These are phyloP conservation scores for Zizania latifolia DNA, from an alignment of 176 grass and related monocot species.

Conservation along the genomic window DNA sequence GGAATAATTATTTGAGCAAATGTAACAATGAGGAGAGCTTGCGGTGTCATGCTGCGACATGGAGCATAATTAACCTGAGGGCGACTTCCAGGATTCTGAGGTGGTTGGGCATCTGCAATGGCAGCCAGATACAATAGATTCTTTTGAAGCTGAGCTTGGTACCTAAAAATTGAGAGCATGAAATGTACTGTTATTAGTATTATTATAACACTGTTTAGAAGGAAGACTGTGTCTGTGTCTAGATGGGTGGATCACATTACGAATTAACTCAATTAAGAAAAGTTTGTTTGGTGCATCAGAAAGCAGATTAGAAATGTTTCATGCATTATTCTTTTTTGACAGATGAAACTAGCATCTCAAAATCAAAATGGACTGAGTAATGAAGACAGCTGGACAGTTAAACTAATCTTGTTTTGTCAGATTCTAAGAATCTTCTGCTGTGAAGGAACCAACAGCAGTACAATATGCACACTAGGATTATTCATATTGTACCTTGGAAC, in stretches of 20 bases:
- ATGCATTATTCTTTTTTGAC: not conserved
- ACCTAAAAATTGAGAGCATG: slow-evolving; percentile 47
- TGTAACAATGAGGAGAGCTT: not conserved
- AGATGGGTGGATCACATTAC: not conserved
- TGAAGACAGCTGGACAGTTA: not conserved
- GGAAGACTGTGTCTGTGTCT: not conserved
- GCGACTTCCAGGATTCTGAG: slow-evolving; percentile 59
- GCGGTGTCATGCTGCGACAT: not conserved
- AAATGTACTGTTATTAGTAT: slow-evolving; percentile 7
- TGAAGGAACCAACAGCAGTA: not conserved
- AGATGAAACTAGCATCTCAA: slow-evolving; percentile 9
- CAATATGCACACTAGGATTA: not conserved
- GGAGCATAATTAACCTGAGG: slow-evolving; percentile 56
- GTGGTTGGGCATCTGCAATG: slow-evolving; percentile 84
- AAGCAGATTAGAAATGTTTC: not conserved
- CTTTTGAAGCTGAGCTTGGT: slow-evolving; percentile 97
- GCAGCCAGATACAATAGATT: slow-evolving; percentile 94
- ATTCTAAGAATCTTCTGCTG: not conserved
- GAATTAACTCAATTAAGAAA: not conserved
- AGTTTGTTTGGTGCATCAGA: not conserved
- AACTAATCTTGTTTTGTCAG: slow-evolving; percentile 5
- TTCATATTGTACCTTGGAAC: not conserved
- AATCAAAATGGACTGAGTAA: not conserved
- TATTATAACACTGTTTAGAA: not conserved
- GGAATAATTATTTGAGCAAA: not conserved